Evolutionary conservation across 2,329 filamentous ascomycete genomes (phyloP), one percentile per base, ranked within the genome.

Genomic region (Diaporthe ampelina): DNA sequence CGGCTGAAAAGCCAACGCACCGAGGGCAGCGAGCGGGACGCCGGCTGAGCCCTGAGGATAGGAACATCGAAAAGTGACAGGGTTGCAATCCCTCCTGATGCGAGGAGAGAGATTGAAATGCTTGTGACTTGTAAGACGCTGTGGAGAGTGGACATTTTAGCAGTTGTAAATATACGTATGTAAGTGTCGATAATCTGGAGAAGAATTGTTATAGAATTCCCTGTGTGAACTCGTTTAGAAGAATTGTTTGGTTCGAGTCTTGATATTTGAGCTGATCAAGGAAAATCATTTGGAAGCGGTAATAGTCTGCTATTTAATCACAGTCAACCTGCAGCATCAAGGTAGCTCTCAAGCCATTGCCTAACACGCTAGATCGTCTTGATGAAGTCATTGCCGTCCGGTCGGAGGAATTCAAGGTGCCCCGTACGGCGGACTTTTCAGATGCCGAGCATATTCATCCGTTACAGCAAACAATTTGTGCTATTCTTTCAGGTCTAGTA

Each of bases 1-100:
- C 82, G 80, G 48, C 79, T 81, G 77, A 83, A 83, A 43, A 83
- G 80, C 82, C 81, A 83, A 56, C 81, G 80, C 3, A 75, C 79
- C 54, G 78, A 76, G n/a, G 82, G 82, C 1, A 83, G 79, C 2
- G 82, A 82, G 68, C 81, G 81, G 1, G 81, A 82, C n/a, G 81
- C 81, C 24, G 81, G 82, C 63, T 82, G 82, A 1, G 82, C 80
- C 75, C 77, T 76, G 15, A 83, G 73, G 15, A 79, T 70, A 17
- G 81, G 81, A 9, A 81, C 74, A 73, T 80, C 78, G 77, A 83
- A 83, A 63, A 82, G 70, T 40, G 82, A 81, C 45, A 82, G 75
- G 24, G 79, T 76, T 19, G 81, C 79, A 72, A 83, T 83, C 48
- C 81, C 81, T 50, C 82, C 82, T 13, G 82, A 76, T 37, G 79